A percentile compares a stretch with the other conserved stretches of the same genome.
These are phyloP conservation scores for Alternaria atra DNA, from an alignment of 2,329 filamentous ascomycete species.

Conservation along the genomic window DNA sequence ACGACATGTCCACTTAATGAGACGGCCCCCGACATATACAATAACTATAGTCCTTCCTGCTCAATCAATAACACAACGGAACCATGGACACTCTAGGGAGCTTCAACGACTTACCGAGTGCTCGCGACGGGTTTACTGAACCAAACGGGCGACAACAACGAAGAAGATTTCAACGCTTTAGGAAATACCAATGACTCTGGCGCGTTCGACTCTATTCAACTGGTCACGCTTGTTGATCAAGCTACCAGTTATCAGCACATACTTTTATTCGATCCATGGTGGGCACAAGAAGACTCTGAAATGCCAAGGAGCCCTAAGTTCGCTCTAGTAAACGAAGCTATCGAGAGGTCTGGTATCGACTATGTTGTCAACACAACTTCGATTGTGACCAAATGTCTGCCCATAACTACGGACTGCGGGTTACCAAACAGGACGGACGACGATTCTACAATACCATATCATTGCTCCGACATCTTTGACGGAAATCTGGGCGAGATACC, in stretches of 20 bases:
- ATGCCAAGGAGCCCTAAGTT: not conserved
- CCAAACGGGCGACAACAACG: not conserved
- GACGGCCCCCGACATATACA: not conserved
- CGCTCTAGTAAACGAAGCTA: not conserved
- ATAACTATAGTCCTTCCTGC: not conserved
- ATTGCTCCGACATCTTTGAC: not conserved
- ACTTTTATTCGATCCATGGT: not conserved
- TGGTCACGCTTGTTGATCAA: not conserved
- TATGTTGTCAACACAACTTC: slow-evolving; percentile 1
- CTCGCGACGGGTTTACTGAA: not conserved
- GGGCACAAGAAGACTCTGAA: not conserved
- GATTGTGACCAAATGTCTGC: not conserved
- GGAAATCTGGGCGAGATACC: slow-evolving; percentile 5
- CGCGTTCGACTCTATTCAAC: not conserved
- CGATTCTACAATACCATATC: not conserved
- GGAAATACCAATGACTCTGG: not conserved
- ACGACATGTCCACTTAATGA: not conserved
- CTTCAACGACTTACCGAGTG: not conserved
- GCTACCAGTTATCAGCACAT: not conserved
- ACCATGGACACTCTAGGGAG: not conserved
- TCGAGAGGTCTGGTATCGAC: not conserved
- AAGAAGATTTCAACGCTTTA: not conserved
- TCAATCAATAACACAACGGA: not conserved
- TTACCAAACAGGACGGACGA: not conserved
- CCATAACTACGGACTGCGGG: not conserved